phyloP scores from a whole-genome alignment of 2,329 filamentous ascomycete genomes.

The Fusarium sarcochroum region DNA sequence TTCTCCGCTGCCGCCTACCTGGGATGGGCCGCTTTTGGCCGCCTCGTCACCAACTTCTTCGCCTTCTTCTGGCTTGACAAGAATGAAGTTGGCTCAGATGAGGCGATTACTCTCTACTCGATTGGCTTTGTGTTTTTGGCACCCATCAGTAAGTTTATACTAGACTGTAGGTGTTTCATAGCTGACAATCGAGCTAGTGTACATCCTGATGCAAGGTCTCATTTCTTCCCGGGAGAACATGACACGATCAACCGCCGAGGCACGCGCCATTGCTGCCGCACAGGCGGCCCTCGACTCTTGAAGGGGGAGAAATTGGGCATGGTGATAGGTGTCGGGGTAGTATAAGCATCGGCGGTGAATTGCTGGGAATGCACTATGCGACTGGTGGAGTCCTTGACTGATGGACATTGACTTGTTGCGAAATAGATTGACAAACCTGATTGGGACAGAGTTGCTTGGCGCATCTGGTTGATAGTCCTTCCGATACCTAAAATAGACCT shows the following conservation, averaged over 20 bases:
- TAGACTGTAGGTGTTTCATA: not conserved
- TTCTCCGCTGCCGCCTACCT: conserved; percentile 62
- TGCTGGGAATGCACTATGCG: not conserved
- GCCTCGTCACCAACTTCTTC: conserved; percentile 60
- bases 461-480: not conserved
- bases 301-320: conserved; percentile 10
- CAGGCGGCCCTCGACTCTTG: conserved; percentile 43
- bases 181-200: conserved; percentile 56
- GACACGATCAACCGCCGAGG: conserved; percentile 47
- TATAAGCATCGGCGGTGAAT: not conserved
- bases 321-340: not conserved
- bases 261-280: conserved; percentile 45
- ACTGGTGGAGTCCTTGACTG: not conserved
- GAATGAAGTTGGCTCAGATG: conserved; percentile 58
- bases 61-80: conserved; percentile 68
- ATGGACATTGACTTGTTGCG: not conserved
- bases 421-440: conserved; percentile 12
- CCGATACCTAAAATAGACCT: conserved; percentile 38
- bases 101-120: conserved; percentile 61
- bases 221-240: conserved; percentile 63
- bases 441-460: not conserved
- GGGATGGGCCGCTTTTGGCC: conserved; percentile 64
- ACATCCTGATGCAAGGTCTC: conserved; percentile 64
- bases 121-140: conserved; percentile 61
- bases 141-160: conserved; percentile 59